Evolutionary conservation across 495 filamentous ascomycete species (phyloP).

Genomic region (Tuber aestivum): DNA sequence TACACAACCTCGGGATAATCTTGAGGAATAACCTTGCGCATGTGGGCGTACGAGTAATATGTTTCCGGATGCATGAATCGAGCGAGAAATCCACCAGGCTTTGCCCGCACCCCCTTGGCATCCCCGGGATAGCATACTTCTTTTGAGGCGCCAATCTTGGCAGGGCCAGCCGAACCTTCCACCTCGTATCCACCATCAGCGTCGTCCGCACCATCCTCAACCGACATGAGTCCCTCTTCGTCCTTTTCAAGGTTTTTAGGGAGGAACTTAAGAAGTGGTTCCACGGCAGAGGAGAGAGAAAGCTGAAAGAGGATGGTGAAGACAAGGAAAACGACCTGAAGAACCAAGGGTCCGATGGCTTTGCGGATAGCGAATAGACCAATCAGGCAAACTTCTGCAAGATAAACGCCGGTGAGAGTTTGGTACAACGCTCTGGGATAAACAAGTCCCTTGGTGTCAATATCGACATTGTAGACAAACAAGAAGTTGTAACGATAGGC

Average conservation of each 20-base stretch:
- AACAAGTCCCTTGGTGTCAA: conserved; percentile 86
- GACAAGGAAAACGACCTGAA: conserved; percentile 77
- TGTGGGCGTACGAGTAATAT: conserved; percentile 62
- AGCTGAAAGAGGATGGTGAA: conserved; percentile 78
- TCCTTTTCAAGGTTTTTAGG: conserved; percentile 53
- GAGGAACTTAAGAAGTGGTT: conserved; percentile 74
- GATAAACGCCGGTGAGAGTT: conserved; percentile 78
- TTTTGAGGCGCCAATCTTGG: conserved; percentile 7
- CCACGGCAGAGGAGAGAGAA: conserved; percentile 68
- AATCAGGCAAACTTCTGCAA: conserved; percentile 78
- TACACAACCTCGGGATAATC: conserved; percentile 52
- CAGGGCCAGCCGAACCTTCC: conserved; percentile 8
- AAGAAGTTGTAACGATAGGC: conserved; percentile 94
- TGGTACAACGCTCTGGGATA: conserved; percentile 91
- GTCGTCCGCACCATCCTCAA: conserved; percentile 41
- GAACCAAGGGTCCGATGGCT: conserved; percentile 68
- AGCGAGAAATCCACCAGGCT: conserved; percentile 49
- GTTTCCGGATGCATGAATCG: conserved; percentile 76
- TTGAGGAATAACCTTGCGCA: conserved; percentile 67
- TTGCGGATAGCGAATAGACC: conserved; percentile 74
- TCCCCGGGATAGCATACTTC: conserved; percentile 28
- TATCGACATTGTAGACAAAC: conserved; percentile 74
- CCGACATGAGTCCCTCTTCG: conserved; percentile 58
- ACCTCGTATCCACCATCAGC: conserved; percentile 21
- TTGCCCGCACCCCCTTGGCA: conserved; percentile 37